Conservation (phyloP, 805 yeast species). For the Hermanozyma aechmeae region DNA sequence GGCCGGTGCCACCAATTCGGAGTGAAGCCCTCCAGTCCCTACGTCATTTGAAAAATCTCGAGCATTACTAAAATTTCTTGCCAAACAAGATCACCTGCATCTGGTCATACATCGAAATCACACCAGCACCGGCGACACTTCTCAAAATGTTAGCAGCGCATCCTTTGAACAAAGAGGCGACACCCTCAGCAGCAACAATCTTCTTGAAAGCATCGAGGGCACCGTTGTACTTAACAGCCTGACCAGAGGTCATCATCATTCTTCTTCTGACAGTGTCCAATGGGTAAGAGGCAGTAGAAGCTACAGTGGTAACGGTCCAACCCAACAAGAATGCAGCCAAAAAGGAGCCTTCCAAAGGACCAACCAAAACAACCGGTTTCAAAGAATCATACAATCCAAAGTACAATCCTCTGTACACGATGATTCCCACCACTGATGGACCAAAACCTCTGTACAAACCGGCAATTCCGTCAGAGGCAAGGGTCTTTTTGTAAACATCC, state of each 20-base stretch:
- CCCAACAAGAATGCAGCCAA: slow-evolving; percentile 92
- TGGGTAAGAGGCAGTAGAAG: slow-evolving; percentile 98
- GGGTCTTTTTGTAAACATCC: slow-evolving; percentile 93
- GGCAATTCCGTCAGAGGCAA: slow-evolving; percentile 93
- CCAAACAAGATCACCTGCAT: slow-evolving; percentile 91
- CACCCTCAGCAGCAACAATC: slow-evolving; percentile 95
- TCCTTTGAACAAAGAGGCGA: slow-evolving; percentile 91
- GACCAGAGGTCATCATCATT: slow-evolving; percentile 99
- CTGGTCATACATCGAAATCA: slow-evolving; percentile 95
- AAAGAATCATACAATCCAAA: slow-evolving; percentile 96
- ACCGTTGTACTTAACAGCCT: slow-evolving; percentile 93
- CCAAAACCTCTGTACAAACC: slow-evolving; percentile 99
- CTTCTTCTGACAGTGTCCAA: slow-evolving; percentile 99
- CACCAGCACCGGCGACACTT: slow-evolving; percentile 99
- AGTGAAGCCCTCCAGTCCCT: too few relatives aligned
- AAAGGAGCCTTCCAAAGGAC: slow-evolving; percentile 92
- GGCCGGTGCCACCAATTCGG: too few relatives aligned
- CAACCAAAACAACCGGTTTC: slow-evolving; percentile 90
- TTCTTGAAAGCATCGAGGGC: slow-evolving; percentile 87
- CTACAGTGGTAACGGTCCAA: slow-evolving; percentile 97
- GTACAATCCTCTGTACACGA: slow-evolving; percentile 99
- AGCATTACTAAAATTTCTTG: slow-evolving; percentile 61
- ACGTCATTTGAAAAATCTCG: too few relatives aligned
- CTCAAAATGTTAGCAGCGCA: slow-evolving; percentile 99
- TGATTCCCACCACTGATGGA: slow-evolving; percentile 94